phyloP scores from a whole-genome alignment of 352 stramenopile species.

The Pythium oligandrum region DNA sequence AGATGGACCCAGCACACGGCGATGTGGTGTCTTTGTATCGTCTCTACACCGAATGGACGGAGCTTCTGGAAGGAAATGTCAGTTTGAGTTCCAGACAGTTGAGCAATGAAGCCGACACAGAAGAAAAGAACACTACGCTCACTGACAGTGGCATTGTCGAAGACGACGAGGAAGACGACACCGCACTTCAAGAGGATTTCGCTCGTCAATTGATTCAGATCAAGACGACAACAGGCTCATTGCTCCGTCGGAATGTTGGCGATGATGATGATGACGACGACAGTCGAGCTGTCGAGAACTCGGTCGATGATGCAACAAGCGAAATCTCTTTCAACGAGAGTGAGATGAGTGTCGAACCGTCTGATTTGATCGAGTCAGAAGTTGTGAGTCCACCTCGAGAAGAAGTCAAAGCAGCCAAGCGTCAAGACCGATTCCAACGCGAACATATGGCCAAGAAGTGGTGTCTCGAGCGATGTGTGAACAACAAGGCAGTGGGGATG shows the following conservation, averaged over 20 bases:
- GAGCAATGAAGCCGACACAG: no score
- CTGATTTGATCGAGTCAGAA: not conserved
- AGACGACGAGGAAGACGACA: slow-evolving; percentile 9
- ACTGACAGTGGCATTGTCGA: not conserved
- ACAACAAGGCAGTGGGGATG: slow-evolving; percentile 20
- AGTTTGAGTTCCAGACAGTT: no score
- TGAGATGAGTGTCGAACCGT: slow-evolving; percentile 2
- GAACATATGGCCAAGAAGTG: not conserved
- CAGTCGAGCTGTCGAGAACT: not conserved
- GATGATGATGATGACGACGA: slow-evolving; percentile 4
- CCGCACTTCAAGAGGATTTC: slow-evolving; percentile 1
- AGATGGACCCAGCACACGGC: slow-evolving; percentile 9
- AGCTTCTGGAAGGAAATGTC: no score
- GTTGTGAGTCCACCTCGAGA: not conserved
- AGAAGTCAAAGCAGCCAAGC: not conserved
- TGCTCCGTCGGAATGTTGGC: not conserved
- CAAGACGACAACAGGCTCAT: not conserved
- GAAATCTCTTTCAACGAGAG: not conserved
- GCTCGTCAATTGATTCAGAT: slow-evolving; percentile 3
- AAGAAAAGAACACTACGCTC: no score
- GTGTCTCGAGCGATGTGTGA: slow-evolving; percentile 17
- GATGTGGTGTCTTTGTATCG: slow-evolving; percentile 4
- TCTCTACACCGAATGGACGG: no score
- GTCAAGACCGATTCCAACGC: no score
- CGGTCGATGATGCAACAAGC: slow-evolving; percentile 10